Conservation (phyloP, 2,329 filamentous ascomycete species). For the Botrytis byssoidea region DNA sequence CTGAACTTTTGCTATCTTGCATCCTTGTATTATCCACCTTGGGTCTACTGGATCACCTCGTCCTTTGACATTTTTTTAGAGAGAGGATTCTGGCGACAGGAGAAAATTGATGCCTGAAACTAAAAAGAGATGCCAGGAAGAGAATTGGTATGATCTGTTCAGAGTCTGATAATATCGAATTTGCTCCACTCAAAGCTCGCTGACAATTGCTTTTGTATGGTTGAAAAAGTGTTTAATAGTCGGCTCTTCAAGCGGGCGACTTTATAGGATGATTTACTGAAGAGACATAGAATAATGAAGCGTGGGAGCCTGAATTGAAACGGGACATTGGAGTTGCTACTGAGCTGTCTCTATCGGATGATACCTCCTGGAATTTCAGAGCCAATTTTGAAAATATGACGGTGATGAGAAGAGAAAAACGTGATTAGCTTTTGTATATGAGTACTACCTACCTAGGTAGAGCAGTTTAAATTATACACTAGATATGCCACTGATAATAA, state of each 20-base stretch:
- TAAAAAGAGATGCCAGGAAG: neutral
- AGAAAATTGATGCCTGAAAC: neutral
- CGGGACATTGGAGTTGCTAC: neutral
- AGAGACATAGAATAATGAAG: neutral
- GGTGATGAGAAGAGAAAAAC: neutral
- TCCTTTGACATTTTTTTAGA: neutral
- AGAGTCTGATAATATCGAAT: neutral
- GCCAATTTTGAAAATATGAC: neutral
- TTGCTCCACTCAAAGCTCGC: neutral
- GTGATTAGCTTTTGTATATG: too few relatives aligned
- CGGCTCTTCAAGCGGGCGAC: too few relatives aligned
- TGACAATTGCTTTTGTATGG: neutral
- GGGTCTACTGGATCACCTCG: fast-evolving
- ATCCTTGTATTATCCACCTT: neutral
- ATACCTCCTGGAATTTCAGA: too few relatives aligned
- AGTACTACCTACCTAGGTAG: too few relatives aligned
- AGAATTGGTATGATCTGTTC: neutral
- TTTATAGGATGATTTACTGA: too few relatives aligned
- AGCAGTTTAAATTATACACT: neutral
- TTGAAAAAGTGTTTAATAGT: neutral
- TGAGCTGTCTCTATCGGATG: neutral
- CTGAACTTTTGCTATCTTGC: neutral
- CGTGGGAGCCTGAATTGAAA: neutral
- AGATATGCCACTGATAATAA: neutral
- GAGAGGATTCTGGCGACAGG: neutral